A percentile compares a stretch with the other conserved stretches of the same genome.
Conservation (phyloP, 495 filamentous ascomycete species). For the Filosporella fistucella region DNA sequence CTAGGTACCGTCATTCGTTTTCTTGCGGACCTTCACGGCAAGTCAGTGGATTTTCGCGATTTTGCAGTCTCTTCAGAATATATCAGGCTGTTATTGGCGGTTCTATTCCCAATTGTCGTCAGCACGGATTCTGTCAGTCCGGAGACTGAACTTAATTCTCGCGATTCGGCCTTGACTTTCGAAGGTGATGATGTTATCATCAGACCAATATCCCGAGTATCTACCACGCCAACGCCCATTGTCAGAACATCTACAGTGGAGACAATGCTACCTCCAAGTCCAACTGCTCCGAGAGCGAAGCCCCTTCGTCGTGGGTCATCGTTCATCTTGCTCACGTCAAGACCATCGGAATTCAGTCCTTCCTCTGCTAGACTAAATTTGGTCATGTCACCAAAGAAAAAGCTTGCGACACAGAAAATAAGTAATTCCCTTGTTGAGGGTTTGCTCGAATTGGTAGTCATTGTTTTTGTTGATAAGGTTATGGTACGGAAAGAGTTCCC, state of each 20-base stretch:
- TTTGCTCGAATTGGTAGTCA: conserved; percentile 68
- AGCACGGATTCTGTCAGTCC: conserved; percentile 77
- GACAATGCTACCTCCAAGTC: conserved; percentile 36
- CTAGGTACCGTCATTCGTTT: conserved; percentile 75
- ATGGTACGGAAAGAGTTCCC: conserved; percentile 82
- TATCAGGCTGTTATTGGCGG: conserved; percentile 67
- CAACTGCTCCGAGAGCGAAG: conserved; percentile 41
- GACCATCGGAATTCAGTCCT: conserved; percentile 48
- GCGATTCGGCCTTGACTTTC: conserved; percentile 74
- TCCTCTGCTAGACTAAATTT: conserved; percentile 59
- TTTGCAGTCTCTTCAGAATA: conserved; percentile 76
- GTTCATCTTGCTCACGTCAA: conserved; percentile 79
- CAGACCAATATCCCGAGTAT: conserved; percentile 60
- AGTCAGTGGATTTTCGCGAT: conserved; percentile 71
- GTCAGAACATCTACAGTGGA: conserved; percentile 66
- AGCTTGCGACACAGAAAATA: conserved; percentile 40
- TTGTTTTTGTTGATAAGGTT: conserved; percentile 78
- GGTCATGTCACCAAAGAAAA: conserved; percentile 53
- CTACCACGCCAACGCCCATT: conserved; percentile 46
- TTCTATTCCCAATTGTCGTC: conserved; percentile 80
- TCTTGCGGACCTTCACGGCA: conserved; percentile 67
- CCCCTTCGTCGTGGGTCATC: conserved; percentile 74
- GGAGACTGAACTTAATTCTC: conserved; percentile 75
- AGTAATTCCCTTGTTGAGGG: conserved; percentile 70
- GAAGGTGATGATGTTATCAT: conserved; percentile 82